These are phyloP conservation scores for Blastocystis sp. DNA, from an alignment of 352 stramenopile species.

Conservation along the genomic window DNA sequence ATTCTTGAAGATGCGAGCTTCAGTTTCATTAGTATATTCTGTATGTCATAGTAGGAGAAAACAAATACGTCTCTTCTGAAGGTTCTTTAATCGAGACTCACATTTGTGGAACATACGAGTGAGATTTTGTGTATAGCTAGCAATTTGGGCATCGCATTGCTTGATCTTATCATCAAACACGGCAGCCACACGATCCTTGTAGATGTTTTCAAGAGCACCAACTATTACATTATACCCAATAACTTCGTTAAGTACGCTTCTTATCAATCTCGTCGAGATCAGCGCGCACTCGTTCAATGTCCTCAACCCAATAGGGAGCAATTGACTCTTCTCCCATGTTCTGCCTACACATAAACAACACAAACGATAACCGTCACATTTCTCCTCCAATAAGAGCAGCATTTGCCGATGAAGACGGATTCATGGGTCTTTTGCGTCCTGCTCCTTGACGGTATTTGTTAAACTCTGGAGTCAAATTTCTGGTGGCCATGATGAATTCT, in stretches of 20 bases:
- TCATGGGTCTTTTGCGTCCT: constrained; percentile 55
- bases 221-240: not conserved
- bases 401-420: constrained; percentile 8
- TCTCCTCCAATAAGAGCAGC: constrained; percentile 46
- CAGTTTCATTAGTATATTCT: constrained; percentile 66
- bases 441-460: constrained; percentile 64
- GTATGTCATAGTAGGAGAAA: not conserved
- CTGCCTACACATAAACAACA: not conserved
- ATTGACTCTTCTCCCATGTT: constrained; percentile 43
- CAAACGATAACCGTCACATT: not conserved
- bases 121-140: constrained; percentile 61
- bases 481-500: constrained; percentile 37
- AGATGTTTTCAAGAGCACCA: constrained; percentile 53
- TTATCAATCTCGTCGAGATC: constrained; percentile 66
- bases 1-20: constrained; percentile 72
- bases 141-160: constrained; percentile 60
- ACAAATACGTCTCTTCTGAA: constrained; percentile 15
- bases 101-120: constrained; percentile 64
- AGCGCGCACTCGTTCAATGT: constrained; percentile 60
- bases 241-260: constrained; percentile 1
- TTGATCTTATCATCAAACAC: constrained; percentile 66
- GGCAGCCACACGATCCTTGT: constrained; percentile 63
- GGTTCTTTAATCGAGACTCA: constrained; percentile 56
- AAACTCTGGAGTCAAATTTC: constrained; percentile 67
- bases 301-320: constrained; percentile 67